Base-by-base conservation (phyloP, 2,329 filamentous ascomycete genomes). In the Trichoderma breve region DNA sequence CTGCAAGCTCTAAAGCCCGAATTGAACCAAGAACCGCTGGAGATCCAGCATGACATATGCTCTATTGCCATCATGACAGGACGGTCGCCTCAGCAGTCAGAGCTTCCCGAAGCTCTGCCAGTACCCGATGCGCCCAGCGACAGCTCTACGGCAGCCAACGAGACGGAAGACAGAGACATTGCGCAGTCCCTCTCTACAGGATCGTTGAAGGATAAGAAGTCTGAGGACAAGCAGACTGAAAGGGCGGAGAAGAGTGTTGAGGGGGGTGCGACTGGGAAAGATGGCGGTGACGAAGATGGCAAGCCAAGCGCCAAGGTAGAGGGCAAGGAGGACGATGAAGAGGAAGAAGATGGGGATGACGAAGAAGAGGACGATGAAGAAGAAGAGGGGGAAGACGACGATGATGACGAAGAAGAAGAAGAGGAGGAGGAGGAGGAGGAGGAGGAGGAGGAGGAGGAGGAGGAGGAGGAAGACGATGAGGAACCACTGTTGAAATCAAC, bases 401-500 rank as follows among this genome's bases (percentile, higher is more conserved):
- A 79, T 0, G 80, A 82, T 0, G 81, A 81, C 0, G 81, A 82
- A 0, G 82, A 83, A 0, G 86, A 86, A 0, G 84, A 84, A 0
- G 84, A 84, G 0, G 83, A 84, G 0, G 83, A 83, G 0, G 83
- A 82, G 0, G 82, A 84, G 0, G 85, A 85, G 0, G 85, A 85
- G 0, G 88, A 89, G 0, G 88, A 89, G 0, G 89, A 90, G 0
- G 88, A 90, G 0, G 90, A 91, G 0, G 92, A 94, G 0, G 91
- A 93, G 0, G 91, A 92, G 0, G 93, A 97, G 0, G 93, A 95
- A 0, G 94, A 96, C 3, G 95, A 98, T 6, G 95, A 98, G 21
- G 95, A 98, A 82, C 97, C 96, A 32, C 92, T 91, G 78, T 88
- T 99, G 77, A 99, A 99, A 82, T 98, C 98, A 81, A 92, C 92